Percentiles rank a stretch among this genome's conserved stretches.
Conservation (phyloP, 768 basidiomycete species). For the Harrya chromipes region DNA sequence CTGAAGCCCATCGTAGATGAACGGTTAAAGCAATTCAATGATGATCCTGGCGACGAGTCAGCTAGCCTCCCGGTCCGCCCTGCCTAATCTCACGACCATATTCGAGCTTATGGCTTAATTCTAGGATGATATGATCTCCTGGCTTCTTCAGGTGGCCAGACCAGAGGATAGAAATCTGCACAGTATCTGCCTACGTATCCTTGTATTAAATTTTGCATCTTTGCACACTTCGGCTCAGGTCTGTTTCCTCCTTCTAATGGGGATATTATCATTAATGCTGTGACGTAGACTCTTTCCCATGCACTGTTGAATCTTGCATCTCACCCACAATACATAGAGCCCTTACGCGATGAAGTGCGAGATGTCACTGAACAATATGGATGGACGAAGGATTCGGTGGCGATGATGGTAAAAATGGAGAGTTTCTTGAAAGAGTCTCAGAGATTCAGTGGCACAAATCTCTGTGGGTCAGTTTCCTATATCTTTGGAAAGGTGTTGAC, state of each 20-base stretch:
- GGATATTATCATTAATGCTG: slow-evolving; percentile 2
- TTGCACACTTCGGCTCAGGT: slow-evolving; percentile 37
- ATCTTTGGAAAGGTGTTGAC: slow-evolving; percentile 2
- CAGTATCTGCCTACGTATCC: slow-evolving; percentile 32
- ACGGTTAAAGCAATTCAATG: slow-evolving; percentile 29
- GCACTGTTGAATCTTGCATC: slow-evolving; percentile 41
- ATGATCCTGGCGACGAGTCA: slow-evolving; percentile 18
- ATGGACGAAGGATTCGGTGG: slow-evolving; percentile 34
- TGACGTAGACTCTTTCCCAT: slow-evolving; percentile 32
- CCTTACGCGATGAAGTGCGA: slow-evolving; percentile 41
- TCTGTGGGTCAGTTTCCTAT: slow-evolving; percentile 23
- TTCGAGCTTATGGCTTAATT: slow-evolving; percentile 3
- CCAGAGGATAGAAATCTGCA: slow-evolving; percentile 27
- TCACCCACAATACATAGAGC: slow-evolving; percentile 35
- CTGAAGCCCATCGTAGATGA: slow-evolving; percentile 33
- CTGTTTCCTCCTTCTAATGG: neutral
- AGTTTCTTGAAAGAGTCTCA: slow-evolving; percentile 44
- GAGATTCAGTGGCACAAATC: slow-evolving; percentile 33
- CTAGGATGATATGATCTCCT: slow-evolving; percentile 40
- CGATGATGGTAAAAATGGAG: slow-evolving; percentile 37
- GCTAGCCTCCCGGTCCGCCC: slow-evolving; percentile 33
- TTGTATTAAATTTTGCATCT: slow-evolving; percentile 38
- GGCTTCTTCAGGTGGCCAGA: slow-evolving; percentile 37
- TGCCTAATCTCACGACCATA: neutral
- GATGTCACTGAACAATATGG: slow-evolving; percentile 29